Evolutionary conservation across 1,284 basidiomycete species (phyloP).

Genomic region (Ceratobasidium sp.): DNA sequence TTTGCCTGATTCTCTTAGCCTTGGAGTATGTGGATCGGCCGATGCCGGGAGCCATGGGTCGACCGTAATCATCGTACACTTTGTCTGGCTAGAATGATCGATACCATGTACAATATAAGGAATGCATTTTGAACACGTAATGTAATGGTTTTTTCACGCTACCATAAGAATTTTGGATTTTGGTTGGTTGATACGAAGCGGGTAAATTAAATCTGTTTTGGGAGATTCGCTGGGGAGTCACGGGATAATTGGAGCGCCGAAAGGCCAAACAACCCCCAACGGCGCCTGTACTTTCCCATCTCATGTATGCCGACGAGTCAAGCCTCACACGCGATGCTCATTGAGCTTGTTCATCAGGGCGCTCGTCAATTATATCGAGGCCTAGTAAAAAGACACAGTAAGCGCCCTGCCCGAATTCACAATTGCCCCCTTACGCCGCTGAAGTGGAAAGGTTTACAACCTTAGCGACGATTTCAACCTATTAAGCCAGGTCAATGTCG

Average conservation of each 20-base stretch:
- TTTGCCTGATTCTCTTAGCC: slow-evolving; percentile 5
- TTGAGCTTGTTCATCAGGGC: background rate
- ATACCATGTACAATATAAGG: background rate
- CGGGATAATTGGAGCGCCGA: too few relatives aligned
- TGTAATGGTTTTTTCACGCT: background rate
- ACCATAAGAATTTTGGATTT: too few relatives aligned
- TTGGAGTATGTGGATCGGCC: slow-evolving; percentile 38
- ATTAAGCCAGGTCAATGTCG: slow-evolving; percentile 62
- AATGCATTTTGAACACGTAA: background rate
- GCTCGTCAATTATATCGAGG: background rate
- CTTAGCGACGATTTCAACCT: slow-evolving; percentile 59
- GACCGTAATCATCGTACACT: background rate
- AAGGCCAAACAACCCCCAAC: too few relatives aligned
- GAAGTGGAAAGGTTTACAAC: slow-evolving; percentile 61
- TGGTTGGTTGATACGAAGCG: too few relatives aligned
- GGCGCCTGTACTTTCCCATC: too few relatives aligned
- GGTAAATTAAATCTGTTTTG: too few relatives aligned
- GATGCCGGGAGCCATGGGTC: slow-evolving; percentile 30
- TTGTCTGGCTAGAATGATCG: background rate
- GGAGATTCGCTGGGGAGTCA: too few relatives aligned
- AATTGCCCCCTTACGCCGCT: background rate
- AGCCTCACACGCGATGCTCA: background rate
- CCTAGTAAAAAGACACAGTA: background rate
- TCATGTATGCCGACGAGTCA: too few relatives aligned
- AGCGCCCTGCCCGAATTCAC: background rate